These are phyloP conservation scores for Postia placenta DNA, from an alignment of 768 basidiomycete species.

Conservation along the genomic window DNA sequence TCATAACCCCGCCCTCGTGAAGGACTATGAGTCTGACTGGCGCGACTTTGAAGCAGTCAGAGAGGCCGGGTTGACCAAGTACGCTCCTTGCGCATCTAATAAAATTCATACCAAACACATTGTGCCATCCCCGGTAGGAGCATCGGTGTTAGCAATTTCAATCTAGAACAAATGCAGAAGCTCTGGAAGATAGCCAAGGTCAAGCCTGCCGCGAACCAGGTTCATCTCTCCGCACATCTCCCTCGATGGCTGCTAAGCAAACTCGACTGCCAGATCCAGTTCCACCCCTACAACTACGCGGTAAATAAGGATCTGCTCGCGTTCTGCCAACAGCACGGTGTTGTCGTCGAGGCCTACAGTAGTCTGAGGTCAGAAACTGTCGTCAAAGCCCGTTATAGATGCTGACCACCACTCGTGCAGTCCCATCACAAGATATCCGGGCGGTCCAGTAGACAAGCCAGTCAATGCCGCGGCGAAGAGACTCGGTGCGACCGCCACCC, in stretches of 20 bases:
- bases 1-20: conserved; percentile 37
- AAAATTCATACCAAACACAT: neutral
- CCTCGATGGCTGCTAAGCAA: neutral
- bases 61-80: conserved; percentile 35
- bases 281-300: conserved; percentile 70
- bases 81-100: neutral
- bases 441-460: conserved; percentile 58
- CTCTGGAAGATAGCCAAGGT: conserved; percentile 45
- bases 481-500: conserved; percentile 50
- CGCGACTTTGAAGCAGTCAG: conserved; percentile 49
- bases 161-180: conserved; percentile 41
- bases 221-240: conserved; percentile 12
- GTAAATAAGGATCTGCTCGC: conserved; percentile 50
- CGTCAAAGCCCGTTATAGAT: neutral
- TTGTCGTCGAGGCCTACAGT: conserved; percentile 60
- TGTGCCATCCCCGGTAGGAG: conserved; percentile 33
- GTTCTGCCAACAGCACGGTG: conserved; percentile 48
- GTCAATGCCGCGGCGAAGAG: conserved; percentile 47
- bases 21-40: conserved; percentile 38
- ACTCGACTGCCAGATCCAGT: conserved; percentile 41
- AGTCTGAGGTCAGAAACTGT: conserved; percentile 41
- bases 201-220: conserved; percentile 70
- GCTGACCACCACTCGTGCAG: conserved; percentile 29
- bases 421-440: conserved; percentile 52
- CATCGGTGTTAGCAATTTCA: conserved; percentile 72